Conservation (phyloP, 2,329 filamentous ascomycete genomes). For the Intubia oerlemansii region DNA sequence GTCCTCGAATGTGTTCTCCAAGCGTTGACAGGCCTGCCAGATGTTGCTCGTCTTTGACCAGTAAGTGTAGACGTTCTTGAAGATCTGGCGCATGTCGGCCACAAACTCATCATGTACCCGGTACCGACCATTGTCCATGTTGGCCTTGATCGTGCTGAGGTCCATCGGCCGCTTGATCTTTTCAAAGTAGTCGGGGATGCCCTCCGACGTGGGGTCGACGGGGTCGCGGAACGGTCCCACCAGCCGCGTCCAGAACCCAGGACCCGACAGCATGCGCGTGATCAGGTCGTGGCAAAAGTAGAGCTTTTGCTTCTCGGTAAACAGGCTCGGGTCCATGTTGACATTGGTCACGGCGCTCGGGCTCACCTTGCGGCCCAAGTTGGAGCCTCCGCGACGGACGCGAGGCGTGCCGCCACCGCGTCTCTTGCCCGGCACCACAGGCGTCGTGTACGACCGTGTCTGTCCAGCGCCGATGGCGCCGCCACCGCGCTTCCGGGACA, state of each 20-base stretch:
- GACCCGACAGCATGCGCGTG: constrained; percentile 37
- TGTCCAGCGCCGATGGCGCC: too few relatives aligned
- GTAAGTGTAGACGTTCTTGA: constrained; percentile 42
- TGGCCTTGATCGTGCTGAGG: constrained; percentile 34
- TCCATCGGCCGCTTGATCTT: constrained; percentile 42
- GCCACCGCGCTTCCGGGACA: background rate
- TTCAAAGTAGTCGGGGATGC: constrained; percentile 38
- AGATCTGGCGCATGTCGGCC: constrained; percentile 37
- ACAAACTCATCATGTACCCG: constrained; percentile 29
- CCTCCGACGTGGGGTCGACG: constrained; percentile 31
- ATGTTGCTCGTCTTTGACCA: constrained; percentile 34
- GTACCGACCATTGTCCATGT: constrained; percentile 35
- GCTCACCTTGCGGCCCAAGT: too few relatives aligned
- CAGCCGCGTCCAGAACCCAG: constrained; percentile 45
- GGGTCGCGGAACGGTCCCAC: constrained; percentile 40
- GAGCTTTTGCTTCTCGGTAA: constrained; percentile 23
- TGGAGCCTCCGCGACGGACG: too few relatives aligned
- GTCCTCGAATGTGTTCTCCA: constrained; percentile 28
- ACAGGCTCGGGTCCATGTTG: constrained; percentile 11
- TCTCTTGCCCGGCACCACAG: background rate
- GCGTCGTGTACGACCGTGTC: background rate
- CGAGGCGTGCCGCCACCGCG: constrained; percentile 1
- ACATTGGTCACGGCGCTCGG: background rate
- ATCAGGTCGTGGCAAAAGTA: constrained; percentile 37
- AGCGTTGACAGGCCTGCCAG: constrained; percentile 30